Evolutionary conservation across 495 filamentous ascomycete species (phyloP), one percentile per base, ranked within the genome.

Genomic region (Penicillium nucicola): DNA sequence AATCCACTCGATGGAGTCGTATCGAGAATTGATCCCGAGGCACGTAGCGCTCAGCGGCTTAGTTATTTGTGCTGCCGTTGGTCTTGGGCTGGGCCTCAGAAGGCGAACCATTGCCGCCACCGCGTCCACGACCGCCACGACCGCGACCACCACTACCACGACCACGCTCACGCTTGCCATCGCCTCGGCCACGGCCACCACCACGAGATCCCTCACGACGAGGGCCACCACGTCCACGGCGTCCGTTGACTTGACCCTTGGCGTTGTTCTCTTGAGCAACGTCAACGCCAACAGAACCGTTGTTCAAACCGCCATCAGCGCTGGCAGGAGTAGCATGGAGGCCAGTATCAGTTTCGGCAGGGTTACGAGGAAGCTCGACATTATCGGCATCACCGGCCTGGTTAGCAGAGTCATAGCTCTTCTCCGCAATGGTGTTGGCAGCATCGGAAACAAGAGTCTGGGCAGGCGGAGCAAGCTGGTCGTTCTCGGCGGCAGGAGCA

Each of bases 301-400:
- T 51, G 38, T 52, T 61, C 39, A 55, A 35, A 12, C 53, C 62
- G 14, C 37, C 57, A 33, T 66, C 61, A 25, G 52, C 50, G 18
- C 79, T 72, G 17, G 79, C 82, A 19, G 84, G 77, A 7, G 79
- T 84, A 9, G 82, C 80, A n/a, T 77, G 62, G 11, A 82, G 59
- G 14, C 81, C 78, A 55, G 77, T 84, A 40, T 93, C 90, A 11
- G 86, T 86, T 67, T 95, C 89, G 31, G 81, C 72, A 32, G 88
- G 82, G 61, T 85, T 76, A 49, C 87, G 87, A 34, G 87, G 82
- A 35, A 91, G 80, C 65, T 89, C 81, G 42, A 91, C 84, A 85
- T 84, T 95, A 52, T 82, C 82, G 55, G 93, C 87, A 7, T 83
- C 78, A 67, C 67, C 82, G 56, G 70, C 75, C 52, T 75, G 80